phyloP scores from a whole-genome alignment of 208 protist genomes.

The Angomonas deanei region DNA sequence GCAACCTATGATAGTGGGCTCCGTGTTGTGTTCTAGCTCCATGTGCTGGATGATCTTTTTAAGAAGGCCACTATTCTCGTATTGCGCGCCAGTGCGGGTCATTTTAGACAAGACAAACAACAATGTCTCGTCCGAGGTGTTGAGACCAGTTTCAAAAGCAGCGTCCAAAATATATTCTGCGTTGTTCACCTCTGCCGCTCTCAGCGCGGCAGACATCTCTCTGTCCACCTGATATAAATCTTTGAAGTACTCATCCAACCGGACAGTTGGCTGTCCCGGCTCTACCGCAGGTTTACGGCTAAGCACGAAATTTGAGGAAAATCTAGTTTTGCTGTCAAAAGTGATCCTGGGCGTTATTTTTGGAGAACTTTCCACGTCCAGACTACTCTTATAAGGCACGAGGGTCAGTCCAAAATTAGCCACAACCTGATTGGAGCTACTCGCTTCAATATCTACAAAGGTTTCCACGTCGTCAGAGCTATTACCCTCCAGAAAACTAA shows the following conservation, averaged over 20 bases:
- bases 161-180: neutral
- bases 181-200: neutral
- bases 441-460: slow-evolving; percentile 10
- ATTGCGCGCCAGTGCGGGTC: neutral
- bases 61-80: neutral
- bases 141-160: neutral
- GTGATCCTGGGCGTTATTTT: too few species aligned
- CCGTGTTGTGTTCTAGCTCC: neutral
- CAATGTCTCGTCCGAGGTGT: neutral
- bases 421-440: slow-evolving; percentile 3
- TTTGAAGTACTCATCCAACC: too few species aligned
- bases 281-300: too few species aligned
- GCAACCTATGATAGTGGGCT: neutral
- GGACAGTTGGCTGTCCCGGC: too few species aligned
- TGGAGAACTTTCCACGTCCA: too few species aligned
- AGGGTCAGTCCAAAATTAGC: slow-evolving; percentile 29
- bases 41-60: neutral
- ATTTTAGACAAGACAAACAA: neutral
- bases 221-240: too few species aligned
- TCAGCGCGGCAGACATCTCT: neutral
- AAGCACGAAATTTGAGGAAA: too few species aligned
- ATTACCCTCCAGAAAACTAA: slow-evolving; percentile 46
- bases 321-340: too few species aligned
- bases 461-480: slow-evolving; percentile 34
- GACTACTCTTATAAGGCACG: slow-evolving; percentile 32